Base-by-base conservation (phyloP, 257 asterid species). In the Gentiana macrophylla region DNA sequence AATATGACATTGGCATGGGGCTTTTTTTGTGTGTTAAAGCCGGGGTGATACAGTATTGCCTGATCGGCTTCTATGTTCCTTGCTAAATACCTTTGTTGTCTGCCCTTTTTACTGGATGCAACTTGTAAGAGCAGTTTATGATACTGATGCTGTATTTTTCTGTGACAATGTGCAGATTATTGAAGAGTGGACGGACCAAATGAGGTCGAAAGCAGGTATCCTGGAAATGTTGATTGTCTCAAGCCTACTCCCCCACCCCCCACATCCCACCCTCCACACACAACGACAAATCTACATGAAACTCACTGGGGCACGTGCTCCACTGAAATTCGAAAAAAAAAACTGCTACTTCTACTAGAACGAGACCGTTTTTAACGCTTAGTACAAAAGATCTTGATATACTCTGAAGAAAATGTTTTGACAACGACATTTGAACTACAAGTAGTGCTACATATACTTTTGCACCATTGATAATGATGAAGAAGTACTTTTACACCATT, bases 121-220 rank as follows among this genome's bases (percentile, higher is more conserved):
- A 24, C 24, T 24, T 24, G 24, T 60, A 13, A 0, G 51, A 12
- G 8, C 53, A 15, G 52, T 45, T 36, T 62, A 45, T 38, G 43
- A 59, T 24, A 24, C 24, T 48, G 13, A 47, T 5, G 32, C 61
- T 61, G 15, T 67, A 60, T 54, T 60, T 66, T 65, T 33, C 56
- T 50, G 24, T 67, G 55, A 4, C 68, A 53, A 64, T 68, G 24
- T 76, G 56, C 85, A 91, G 98, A 69, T 91, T 63, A 80, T 87
- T 53, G 86, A 87, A 37, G 98, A 91, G 75, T 91, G 98, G 98
- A 73, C 84, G 33, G 60, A 55, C 56, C 96, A 84, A 54, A 79
- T 90, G 73, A 75, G 81, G 74, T 72, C 85, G 44, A 77, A 68
- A 70, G 63, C 78, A 76, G 96, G 98, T 91, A 62, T 55, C 59